Base-by-base conservation (phyloP, 2,329 filamentous ascomycete species). In the Lachnellula hyalina region DNA sequence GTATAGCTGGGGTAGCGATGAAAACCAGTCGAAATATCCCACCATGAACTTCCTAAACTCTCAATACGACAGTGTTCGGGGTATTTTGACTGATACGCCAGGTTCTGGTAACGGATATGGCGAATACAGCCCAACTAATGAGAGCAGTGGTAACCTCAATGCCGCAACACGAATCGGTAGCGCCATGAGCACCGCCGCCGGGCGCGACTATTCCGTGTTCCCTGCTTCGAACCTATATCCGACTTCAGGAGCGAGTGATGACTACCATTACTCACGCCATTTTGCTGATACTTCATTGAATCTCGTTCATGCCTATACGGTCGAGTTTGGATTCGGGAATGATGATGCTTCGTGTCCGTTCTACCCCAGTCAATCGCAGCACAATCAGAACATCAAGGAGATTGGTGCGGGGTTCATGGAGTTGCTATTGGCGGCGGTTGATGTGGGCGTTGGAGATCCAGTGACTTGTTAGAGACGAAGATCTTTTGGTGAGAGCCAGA, bases 1-100 rank as follows among this genome's bases (percentile, higher is more conserved):
- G 14, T 83, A 82, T 67, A 74, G 71, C 52, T 84, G 80, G 80
- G 80, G 81, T 21, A 77, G 79, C 58, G 80, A 83, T 59, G 72
- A 77, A 47, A 70, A 76, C 54, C 80, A 83, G 67, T 69, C 68
- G 50, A 71, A 66, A 0, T 72, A 73, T 46, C 63, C 74, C 0
- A 60, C 60, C 48, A 77, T 79, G 73, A 82, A 75, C 68, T 81
- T 83, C 67, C 64, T 71, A 25, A 83, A 82, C 71, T 51, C 69
- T 2, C 67, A 73, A 4, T 84, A 77, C 56, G 75, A 83, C 54
- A 74, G 74, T 52, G 73, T 74, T 47, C 75, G 80, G 15, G 80
- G 80, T 32, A 64, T 77, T 11, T 65, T 75, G 1, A 71, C 72
- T 25, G 70, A 76, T 44, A 67, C 64, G 1, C 68, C 69, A 3